These are phyloP conservation scores for Cercospora sesami DNA, from an alignment of 2,329 filamentous ascomycete genomes.

Conservation along the genomic window DNA sequence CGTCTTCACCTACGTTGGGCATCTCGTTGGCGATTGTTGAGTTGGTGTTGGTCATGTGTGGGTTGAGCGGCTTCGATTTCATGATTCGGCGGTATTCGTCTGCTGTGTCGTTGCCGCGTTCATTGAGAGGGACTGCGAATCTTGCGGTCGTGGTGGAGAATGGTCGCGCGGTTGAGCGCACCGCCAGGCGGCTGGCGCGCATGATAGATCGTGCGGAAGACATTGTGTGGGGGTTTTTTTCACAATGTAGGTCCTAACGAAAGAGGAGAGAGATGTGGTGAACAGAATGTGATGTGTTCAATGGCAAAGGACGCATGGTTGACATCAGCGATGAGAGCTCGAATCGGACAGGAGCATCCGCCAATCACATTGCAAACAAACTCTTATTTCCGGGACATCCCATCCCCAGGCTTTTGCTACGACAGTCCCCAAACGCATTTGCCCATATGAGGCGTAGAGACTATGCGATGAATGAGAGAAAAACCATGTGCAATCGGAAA, in stretches of 20 bases:
- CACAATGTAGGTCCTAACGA: not conserved
- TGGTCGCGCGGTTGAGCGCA: constrained; percentile 39
- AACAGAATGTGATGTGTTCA: not conserved
- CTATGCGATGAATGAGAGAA: not conserved
- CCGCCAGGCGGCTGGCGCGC: constrained; percentile 48
- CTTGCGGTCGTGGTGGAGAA: constrained; percentile 43
- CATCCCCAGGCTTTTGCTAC: not conserved
- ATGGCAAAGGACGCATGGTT: constrained; percentile 13
- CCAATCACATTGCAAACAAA: not conserved
- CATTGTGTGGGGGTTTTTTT: constrained; percentile 41
- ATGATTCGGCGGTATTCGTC: constrained; percentile 58
- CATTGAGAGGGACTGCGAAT: constrained; percentile 46
- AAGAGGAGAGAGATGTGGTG: not conserved
- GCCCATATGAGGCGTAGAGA: not conserved
- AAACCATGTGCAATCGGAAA: not conserved
- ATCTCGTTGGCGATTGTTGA: constrained; percentile 65
- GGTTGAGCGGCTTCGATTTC: constrained; percentile 59
- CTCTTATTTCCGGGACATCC: not conserved
- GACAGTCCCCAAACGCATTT: not conserved
- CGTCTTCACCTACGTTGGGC: constrained; percentile 59
- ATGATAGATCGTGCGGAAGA: constrained; percentile 47
- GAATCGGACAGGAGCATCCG: not conserved
- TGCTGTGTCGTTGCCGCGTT: constrained; percentile 55
- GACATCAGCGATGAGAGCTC: constrained; percentile 12
- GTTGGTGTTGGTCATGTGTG: constrained; percentile 63